Base-by-base conservation (phyloP, 257 asterid genomes). In the Fraxinus cuspidata region DNA sequence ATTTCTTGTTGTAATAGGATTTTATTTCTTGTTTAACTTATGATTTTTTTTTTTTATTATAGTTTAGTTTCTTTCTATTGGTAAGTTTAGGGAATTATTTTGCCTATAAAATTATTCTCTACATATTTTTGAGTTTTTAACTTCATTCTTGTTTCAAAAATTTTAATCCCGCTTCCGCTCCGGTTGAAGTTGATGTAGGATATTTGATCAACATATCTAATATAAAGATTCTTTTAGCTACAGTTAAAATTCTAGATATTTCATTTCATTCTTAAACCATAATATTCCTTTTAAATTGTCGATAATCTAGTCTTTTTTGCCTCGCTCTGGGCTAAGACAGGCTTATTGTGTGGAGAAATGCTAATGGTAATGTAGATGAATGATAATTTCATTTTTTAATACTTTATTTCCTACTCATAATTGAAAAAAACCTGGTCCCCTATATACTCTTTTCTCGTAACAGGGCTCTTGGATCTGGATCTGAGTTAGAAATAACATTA, bases 291-390 rank as follows among this genome's bases (percentile, higher is more conserved):
- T 9, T 2, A 9, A 40, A 25, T 64, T 0, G 28, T 1, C 38
- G 37, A 63, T 74, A 35, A 34, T 37, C 9, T 13, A 72, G 74
- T 37, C 21, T 65, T 23, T 79, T 60, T 73, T 73, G 34, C 40
- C 67, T 23, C 16, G 25, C 37, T 79, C 10, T 51, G 29, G 63
- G 72, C 64, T 72, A 40, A 71, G 37, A 51, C n/a, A 1, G 38
- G 66, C 7, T 16, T n/a, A 29, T 60, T 8, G 10, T 63, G 71
- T 58, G n/a, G 13, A 56, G 53, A 58, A 32, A 70, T 53, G 37
- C 78, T 21, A 10, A 74, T 74, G 56, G 21, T 49, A 40, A 53
- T 58, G 32, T 25, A 58, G 23, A 4, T 34, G 29, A 32, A 12
- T n/a, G 56, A 23, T 40, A 7, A 2, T 74, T 5, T 56, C n/a